These are phyloP conservation scores for Magnolia changhungtana DNA, from an alignment of 164 flowering plant species.

Conservation along the genomic window DNA sequence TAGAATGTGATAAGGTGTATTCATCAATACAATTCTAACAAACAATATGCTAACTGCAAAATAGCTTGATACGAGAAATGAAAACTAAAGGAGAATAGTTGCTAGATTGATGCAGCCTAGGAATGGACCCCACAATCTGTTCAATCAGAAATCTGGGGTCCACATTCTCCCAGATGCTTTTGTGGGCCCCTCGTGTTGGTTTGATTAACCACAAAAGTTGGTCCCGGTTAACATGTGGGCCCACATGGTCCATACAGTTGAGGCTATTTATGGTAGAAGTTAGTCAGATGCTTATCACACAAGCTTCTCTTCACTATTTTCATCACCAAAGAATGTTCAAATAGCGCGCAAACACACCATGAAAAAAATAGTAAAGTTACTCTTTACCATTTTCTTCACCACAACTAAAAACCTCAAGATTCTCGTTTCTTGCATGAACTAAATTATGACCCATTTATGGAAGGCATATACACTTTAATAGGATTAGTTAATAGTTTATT, in stretches of 20 bases:
- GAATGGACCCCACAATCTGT: not conserved
- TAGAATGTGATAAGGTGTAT: conserved; percentile 6
- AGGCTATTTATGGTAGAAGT: not conserved
- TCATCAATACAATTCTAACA: conserved; percentile 5
- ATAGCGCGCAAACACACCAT: not conserved
- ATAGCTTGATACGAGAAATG: not conserved
- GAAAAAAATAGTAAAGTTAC: not conserved
- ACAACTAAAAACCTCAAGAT: not conserved
- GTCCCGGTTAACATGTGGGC: no score
- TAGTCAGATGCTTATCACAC: not conserved
- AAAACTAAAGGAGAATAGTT: not conserved
- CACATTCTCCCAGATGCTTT: no score
- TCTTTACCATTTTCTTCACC: not conserved
- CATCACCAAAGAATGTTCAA: not conserved
- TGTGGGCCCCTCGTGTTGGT: no score
- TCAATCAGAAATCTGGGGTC: not conserved
- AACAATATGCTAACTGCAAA: not conserved
- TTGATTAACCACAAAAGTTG: no score
- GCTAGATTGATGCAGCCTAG: not conserved
- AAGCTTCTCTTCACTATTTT: no score
- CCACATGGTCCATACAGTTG: not conserved
- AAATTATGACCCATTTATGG: no score
- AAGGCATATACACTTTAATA: no score
- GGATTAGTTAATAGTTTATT: no score
- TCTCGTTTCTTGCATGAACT: no score